These are phyloP conservation scores for Ceratobasidium sp. DNA, from an alignment of 1,284 basidiomycete species.

Conservation along the genomic window DNA sequence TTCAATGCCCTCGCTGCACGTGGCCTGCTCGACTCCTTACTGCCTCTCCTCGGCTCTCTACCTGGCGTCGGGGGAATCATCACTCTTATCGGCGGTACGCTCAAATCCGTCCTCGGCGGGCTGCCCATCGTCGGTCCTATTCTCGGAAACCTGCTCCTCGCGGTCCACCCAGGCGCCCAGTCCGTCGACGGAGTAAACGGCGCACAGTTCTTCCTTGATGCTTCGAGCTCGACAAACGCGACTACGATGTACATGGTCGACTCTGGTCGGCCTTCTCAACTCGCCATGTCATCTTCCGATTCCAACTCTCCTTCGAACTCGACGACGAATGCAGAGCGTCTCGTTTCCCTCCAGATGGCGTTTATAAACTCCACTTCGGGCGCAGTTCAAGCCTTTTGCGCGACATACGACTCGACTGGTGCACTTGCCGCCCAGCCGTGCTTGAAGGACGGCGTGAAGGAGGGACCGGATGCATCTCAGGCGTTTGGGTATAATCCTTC, in stretches of 20 bases:
- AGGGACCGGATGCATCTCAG: conserved; percentile 16
- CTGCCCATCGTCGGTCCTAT: too few species aligned
- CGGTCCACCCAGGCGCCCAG: background rate
- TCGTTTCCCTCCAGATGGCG: conserved; percentile 38
- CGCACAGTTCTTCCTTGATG: conserved; percentile 23
- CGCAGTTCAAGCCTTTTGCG: conserved; percentile 20
- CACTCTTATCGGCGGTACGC: too few species aligned
- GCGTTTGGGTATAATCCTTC: conserved; percentile 20
- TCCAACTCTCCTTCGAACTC: conserved; percentile 2
- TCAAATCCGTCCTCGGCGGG: too few species aligned
- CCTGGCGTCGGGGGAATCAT: conserved; percentile 15
- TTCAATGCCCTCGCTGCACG: background rate
- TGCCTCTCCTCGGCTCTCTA: conserved; percentile 17
- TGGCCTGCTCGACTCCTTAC: conserved; percentile 23
- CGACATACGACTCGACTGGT: conserved; percentile 1
- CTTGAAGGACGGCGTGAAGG: conserved; percentile 21
- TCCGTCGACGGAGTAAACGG: background rate
- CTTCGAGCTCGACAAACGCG: conserved; percentile 2
- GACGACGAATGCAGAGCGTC: conserved; percentile 7
- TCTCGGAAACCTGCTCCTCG: background rate
- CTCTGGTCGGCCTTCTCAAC: conserved; percentile 21
- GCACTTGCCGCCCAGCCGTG: conserved; percentile 18
- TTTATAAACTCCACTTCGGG: conserved; percentile 29
- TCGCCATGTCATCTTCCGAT: conserved; percentile 1
- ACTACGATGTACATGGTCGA: conserved; percentile 37